Base-by-base conservation (phyloP, 371 early-diverging fungal genomes). In the Blakeslea trispora region DNA sequence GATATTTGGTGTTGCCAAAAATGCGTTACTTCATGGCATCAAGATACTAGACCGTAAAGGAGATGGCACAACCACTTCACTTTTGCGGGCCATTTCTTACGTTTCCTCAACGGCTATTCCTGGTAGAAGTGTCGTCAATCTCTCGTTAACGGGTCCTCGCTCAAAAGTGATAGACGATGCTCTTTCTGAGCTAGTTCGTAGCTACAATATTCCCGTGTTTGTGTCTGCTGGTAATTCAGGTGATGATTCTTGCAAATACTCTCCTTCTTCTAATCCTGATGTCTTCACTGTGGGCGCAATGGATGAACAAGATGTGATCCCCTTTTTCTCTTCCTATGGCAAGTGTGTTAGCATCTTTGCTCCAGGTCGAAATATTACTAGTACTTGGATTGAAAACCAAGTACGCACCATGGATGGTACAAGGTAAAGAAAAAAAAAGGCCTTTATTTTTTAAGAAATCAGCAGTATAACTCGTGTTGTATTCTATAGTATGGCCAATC, bases 171-270 rank as follows among this genome's bases (percentile, higher is more conserved):
- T 72, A 23, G 68, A 72, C n/a, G 55, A 66, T 13, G 71, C 74
- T 0, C 63, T 87, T 13, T 72, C 79, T 42, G 63, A 63, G 22
- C 77, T 80, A 7, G 78, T 81, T 4, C 83, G 79, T 8, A 48
- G 55, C 0, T 53, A 59, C 19, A 53, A 52, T 17, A 62, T 81
- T 17, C 81, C 79, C 0, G 59, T 79, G 31, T 79, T 81, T 68
- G 77, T 79, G 0, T 91, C 92, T 17, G 91, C 93, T 5, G 94
- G 93, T 0, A 91, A 91, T 59, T 74, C 74, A 3, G 72, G 69
- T 0, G 69, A 71, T 21, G 73, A 84, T 55, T 89, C 91, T 6
- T 93, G 92, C 56, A 71, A 76, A 23, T 84, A 75, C 63, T 85
- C 87, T 8, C 91, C 91, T 37, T 83, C 83, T 13, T 77, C 84